A percentile compares a stretch with the other conserved stretches of the same genome.
Conservation (phyloP, 2,329 filamentous ascomycete species). For the Colletotrichum sp. region DNA sequence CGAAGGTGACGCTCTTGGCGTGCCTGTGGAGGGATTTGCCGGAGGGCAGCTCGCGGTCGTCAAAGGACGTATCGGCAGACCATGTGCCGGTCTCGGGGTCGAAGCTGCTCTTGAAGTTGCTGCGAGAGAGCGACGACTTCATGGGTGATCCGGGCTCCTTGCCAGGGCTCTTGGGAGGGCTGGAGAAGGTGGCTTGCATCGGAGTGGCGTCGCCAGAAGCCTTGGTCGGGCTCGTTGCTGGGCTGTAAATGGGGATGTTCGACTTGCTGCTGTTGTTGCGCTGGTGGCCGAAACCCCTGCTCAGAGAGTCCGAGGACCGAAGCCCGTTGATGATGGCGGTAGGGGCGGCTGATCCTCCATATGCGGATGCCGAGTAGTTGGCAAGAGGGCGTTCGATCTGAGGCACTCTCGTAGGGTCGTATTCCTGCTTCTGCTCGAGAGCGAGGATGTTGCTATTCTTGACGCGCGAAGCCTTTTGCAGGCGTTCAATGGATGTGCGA, state of each 20-base stretch:
- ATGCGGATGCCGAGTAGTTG: constrained; percentile 76
- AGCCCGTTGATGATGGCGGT: constrained; percentile 47
- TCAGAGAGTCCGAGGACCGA: constrained; percentile 52
- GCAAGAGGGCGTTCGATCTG: constrained; percentile 83
- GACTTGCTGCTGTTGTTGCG: constrained; percentile 62
- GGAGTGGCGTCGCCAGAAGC: background rate
- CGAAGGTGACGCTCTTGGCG: constrained; percentile 97
- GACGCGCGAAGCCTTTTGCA: constrained; percentile 93
- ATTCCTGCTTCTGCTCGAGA: constrained; percentile 89
- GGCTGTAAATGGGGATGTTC: constrained; percentile 62
- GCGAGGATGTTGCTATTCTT: constrained; percentile 99
- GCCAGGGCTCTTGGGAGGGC: constrained; percentile 59
- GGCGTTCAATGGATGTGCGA: constrained; percentile 91
- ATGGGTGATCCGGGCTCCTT: constrained; percentile 79
- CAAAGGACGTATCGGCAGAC: constrained; percentile 67
- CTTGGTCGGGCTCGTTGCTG: constrained; percentile 41
- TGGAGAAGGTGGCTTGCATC: constrained; percentile 20
- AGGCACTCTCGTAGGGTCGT: constrained; percentile 81
- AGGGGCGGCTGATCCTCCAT: constrained; percentile 56
- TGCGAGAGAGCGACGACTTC: constrained; percentile 84
- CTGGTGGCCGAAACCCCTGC: constrained; percentile 48
- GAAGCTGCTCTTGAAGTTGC: constrained; percentile 70
- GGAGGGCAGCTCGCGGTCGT: constrained; percentile 64
- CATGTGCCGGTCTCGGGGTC: constrained; percentile 73
- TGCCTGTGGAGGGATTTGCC: constrained; percentile 79